Conservation (phyloP, 2,329 filamentous ascomycete genomes). For the Colletotrichum gigasporum region DNA sequence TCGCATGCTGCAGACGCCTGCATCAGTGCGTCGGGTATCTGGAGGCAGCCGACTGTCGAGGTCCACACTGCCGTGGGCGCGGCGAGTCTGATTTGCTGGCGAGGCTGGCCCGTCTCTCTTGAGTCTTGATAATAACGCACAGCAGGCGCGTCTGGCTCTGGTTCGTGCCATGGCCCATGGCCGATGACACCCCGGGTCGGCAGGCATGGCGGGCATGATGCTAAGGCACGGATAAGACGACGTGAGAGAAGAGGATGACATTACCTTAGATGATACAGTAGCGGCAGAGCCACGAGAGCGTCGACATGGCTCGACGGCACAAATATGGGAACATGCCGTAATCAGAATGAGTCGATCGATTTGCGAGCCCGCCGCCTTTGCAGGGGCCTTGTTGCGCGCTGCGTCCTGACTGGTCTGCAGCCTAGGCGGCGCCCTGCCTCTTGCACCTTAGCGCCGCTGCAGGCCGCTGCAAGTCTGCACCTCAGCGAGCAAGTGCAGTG, state of each 20-base stretch:
- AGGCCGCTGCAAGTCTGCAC: slow-evolving; percentile 14
- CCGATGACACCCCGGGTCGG: not conserved
- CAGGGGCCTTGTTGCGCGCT: slow-evolving; percentile 19
- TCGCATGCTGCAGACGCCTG: slow-evolving; percentile 21
- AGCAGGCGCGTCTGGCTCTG: not conserved
- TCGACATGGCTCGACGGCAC: not conserved
- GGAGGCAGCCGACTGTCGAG: slow-evolving; percentile 3
- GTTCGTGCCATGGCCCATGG: not conserved
- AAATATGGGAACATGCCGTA: not conserved
- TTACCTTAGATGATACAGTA: slow-evolving; percentile 21
- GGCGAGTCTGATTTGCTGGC: slow-evolving; percentile 4
- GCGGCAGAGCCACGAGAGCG: not conserved
- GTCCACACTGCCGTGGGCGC: not conserved
- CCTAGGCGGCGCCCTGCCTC: slow-evolving; percentile 9
- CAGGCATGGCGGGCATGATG: not conserved
- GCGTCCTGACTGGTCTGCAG: slow-evolving; percentile 7
- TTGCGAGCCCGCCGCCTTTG: slow-evolving; percentile 10
- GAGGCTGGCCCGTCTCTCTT: not conserved
- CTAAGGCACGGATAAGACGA: not conserved
- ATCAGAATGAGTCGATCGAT: slow-evolving; percentile 23
- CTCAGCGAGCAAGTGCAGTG: not conserved
- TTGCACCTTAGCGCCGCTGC: slow-evolving; percentile 27
- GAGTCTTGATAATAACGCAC: slow-evolving; percentile 18
- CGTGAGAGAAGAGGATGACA: not conserved
- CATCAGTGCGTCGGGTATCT: slow-evolving; percentile 27